Conservation (phyloP, 345 rosid species). For the Tarenaya hassleriana region DNA sequence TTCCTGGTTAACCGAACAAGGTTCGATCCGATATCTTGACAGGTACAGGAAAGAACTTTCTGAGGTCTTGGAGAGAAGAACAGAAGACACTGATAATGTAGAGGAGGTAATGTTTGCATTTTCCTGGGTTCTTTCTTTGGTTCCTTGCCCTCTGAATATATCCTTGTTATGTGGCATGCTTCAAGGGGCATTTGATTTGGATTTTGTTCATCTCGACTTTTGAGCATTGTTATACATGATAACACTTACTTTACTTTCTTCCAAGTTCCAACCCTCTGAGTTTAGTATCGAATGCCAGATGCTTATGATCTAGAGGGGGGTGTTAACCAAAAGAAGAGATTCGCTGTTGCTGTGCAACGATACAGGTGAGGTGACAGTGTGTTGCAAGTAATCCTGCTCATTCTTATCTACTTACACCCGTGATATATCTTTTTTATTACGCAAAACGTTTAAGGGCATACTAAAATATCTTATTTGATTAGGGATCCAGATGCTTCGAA, state of each 20-base stretch:
- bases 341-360: constrained; percentile 84
- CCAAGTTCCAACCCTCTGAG: constrained; percentile 14
- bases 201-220: background rate
- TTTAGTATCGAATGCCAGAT: constrained; percentile 91
- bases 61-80: constrained; percentile 73
- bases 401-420: constrained; percentile 8
- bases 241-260: constrained; percentile 13
- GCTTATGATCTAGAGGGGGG: constrained; percentile 88
- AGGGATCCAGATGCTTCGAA: constrained; percentile 66
- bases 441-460: constrained; percentile 4
- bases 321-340: constrained; percentile 90
- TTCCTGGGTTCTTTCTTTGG: constrained; percentile 15
- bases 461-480: constrained; percentile 16
- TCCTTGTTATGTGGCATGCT: background rate
- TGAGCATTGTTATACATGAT: constrained; percentile 8
- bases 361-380: constrained; percentile 48
- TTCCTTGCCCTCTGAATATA: background rate
- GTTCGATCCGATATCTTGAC: constrained; percentile 24
- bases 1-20: constrained; percentile 13
- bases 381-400: constrained; percentile 18
- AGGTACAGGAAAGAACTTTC: constrained; percentile 79
- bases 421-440: constrained; percentile 7
- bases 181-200: no score
- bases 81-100: constrained; percentile 56
- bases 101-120: constrained; percentile 51